Conservation (phyloP, 2,329 filamentous ascomycete species). For the Pseudogymnoascus destructans region DNA sequence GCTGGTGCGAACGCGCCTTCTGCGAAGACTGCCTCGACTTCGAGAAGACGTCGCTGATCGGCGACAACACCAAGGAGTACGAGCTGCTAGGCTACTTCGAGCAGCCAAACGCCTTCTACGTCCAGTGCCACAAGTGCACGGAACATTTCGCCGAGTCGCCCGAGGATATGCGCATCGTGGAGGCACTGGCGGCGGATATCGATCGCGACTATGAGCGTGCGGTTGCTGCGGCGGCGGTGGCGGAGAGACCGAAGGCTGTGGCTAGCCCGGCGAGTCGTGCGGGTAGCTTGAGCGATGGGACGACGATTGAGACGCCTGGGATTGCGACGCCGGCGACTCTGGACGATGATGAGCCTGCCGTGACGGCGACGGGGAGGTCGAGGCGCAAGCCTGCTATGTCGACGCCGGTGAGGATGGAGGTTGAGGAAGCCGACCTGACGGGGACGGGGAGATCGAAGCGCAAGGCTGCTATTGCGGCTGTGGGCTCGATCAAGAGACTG, state of each 20-base stretch:
- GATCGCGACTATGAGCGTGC: conserved; percentile 15
- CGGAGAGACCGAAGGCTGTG: neutral
- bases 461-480: conserved; percentile 1
- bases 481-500: neutral
- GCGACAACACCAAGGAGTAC: conserved; percentile 38
- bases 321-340: conserved; percentile 19
- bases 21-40: conserved; percentile 48
- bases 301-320: conserved; percentile 23
- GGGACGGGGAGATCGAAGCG: neutral
- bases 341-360: conserved; percentile 12
- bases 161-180: conserved; percentile 21
- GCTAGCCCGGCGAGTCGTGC: conserved; percentile 12
- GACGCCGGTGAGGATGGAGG: neutral
- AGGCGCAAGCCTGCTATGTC: neutral
- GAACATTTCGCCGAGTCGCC: conserved; percentile 26
- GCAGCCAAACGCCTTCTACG: conserved; percentile 35
- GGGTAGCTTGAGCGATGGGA: conserved; percentile 24
- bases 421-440: neutral
- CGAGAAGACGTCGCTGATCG: conserved; percentile 35
- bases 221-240: neutral
- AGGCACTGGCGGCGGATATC: conserved; percentile 20
- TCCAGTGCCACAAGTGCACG: conserved; percentile 36
- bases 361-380: neutral
- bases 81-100: conserved; percentile 35
- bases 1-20: conserved; percentile 40